Evolutionary conservation across 345 rosid species (phyloP).

Genomic region (Brassica carinata): DNA sequence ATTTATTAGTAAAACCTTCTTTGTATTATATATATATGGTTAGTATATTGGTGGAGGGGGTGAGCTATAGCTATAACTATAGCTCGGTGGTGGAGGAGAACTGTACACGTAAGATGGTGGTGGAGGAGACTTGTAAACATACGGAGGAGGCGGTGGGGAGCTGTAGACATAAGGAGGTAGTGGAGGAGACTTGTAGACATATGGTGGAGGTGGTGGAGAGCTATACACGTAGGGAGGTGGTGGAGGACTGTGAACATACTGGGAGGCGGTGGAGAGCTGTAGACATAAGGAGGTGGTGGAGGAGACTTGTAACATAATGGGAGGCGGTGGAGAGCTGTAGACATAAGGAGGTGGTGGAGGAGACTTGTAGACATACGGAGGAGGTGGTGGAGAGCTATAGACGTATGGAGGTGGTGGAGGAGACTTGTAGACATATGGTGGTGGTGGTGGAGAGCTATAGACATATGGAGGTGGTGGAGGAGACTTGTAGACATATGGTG

Average conservation of each 20-base stretch:
- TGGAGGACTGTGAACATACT: background rate
- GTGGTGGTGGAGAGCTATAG: constrained; percentile 14
- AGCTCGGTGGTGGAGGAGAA: background rate
- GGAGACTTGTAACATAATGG: background rate
- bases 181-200: constrained; percentile 18
- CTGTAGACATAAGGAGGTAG: constrained; percentile 1
- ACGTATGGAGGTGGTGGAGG: constrained; percentile 7
- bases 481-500: background rate
- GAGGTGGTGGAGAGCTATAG: background rate
- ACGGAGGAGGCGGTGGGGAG: background rate
- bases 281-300: constrained; percentile 6
- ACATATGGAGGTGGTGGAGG: constrained; percentile 12
- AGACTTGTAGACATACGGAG: background rate
- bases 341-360: background rate
- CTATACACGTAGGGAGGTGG: constrained; percentile 2
- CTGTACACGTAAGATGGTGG: background rate
- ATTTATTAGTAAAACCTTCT: constrained; percentile 13
- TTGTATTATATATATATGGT: constrained; percentile 7
- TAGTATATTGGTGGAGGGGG: constrained; percentile 38
- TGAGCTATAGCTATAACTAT: background rate
- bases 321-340: background rate
- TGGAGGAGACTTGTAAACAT: constrained; percentile 21
- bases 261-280: constrained; percentile 3
- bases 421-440: background rate
- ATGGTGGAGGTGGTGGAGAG: constrained; percentile 2